Evolutionary conservation across 345 rosid species (phyloP).

Genomic region (Boechera stricta): DNA sequence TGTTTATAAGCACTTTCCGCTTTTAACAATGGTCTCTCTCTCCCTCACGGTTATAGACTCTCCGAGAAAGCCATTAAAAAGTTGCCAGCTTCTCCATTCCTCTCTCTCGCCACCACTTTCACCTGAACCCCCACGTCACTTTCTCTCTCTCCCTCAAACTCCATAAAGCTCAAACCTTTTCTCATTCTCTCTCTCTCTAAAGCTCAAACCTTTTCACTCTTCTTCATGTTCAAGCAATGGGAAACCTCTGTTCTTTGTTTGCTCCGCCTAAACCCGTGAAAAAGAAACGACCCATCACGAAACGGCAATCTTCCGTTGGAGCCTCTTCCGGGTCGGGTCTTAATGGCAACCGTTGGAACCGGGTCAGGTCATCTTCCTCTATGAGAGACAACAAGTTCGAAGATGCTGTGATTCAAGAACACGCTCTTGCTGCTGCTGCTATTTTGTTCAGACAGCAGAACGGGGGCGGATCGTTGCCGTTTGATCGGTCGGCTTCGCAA

Average conservation of each 20-base stretch:
- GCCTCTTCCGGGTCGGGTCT: slow-evolving; percentile 30
- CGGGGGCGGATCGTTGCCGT: slow-evolving; percentile 51
- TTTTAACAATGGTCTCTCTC: not conserved
- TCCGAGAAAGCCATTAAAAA: slow-evolving; percentile 35
- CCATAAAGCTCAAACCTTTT: slow-evolving; percentile 33
- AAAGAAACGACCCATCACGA: slow-evolving; percentile 48
- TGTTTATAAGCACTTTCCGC: not conserved
- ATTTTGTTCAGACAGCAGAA: slow-evolving; percentile 64
- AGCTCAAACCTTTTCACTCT: slow-evolving; percentile 8
- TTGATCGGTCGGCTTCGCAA: slow-evolving; percentile 81
- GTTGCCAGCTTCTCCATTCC: slow-evolving; percentile 41
- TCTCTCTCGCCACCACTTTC: slow-evolving; percentile 42
- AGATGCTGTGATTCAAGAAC: slow-evolving; percentile 69
- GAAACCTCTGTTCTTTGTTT: slow-evolving; percentile 70
- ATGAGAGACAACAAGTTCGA: slow-evolving; percentile 62
- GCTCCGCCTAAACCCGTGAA: slow-evolving; percentile 55
- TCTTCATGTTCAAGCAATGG: slow-evolving; percentile 47
- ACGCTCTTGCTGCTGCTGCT: slow-evolving; percentile 81
- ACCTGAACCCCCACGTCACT: slow-evolving; percentile 38
- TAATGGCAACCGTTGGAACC: slow-evolving; percentile 53
- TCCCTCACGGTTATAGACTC: slow-evolving; percentile 17
- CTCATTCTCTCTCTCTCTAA: slow-evolving; percentile 15
- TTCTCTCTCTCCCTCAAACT: slow-evolving; percentile 12
- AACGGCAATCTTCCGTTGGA: slow-evolving; percentile 43
- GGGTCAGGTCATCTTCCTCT: slow-evolving; percentile 68